These are phyloP conservation scores for Leccinum aurantiacum DNA, from an alignment of 768 basidiomycete genomes.

Conservation along the genomic window DNA sequence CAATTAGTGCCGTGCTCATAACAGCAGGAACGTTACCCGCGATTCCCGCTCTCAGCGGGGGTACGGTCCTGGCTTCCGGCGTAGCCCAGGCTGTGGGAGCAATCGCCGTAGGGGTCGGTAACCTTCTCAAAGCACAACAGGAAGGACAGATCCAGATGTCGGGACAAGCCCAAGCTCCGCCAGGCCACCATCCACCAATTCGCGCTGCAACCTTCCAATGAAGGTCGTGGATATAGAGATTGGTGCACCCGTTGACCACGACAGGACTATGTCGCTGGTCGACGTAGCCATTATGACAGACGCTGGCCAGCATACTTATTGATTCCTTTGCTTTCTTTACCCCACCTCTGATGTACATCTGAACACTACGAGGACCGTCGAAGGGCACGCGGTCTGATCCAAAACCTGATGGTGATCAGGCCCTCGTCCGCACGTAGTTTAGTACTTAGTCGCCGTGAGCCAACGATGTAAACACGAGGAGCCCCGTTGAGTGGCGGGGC, in stretches of 20 bases:
- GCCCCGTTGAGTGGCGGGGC: conserved; percentile 22
- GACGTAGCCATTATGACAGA: conserved; percentile 19
- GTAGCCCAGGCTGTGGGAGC: conserved; percentile 79
- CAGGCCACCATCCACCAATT: conserved; percentile 25
- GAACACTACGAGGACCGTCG: conserved; percentile 12
- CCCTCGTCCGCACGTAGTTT: conserved; percentile 16
- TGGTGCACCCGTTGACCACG: conserved; percentile 5
- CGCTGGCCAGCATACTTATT: conserved; percentile 25
- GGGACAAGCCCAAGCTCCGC: conserved; percentile 18
- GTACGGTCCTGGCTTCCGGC: conserved; percentile 68
- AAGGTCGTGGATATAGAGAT: not conserved
- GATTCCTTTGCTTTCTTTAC: conserved; percentile 6
- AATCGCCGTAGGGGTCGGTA: conserved; percentile 73
- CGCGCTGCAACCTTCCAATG: conserved; percentile 34
- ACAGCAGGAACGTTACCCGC: conserved; percentile 75
- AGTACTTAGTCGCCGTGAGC: conserved; percentile 22
- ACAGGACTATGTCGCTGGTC: conserved; percentile 22
- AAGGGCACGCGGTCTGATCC: conserved; percentile 3
- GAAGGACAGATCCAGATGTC: conserved; percentile 37
- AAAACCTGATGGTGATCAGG: conserved; percentile 17
- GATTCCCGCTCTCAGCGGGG: conserved; percentile 69
- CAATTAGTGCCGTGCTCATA: conserved; percentile 75
- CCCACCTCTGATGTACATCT: conserved; percentile 10
- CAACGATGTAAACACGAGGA: conserved; percentile 32
- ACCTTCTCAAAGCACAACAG: conserved; percentile 49